These are phyloP conservation scores for Pleurotus giganteus DNA, from an alignment of 768 basidiomycete genomes.

Conservation along the genomic window DNA sequence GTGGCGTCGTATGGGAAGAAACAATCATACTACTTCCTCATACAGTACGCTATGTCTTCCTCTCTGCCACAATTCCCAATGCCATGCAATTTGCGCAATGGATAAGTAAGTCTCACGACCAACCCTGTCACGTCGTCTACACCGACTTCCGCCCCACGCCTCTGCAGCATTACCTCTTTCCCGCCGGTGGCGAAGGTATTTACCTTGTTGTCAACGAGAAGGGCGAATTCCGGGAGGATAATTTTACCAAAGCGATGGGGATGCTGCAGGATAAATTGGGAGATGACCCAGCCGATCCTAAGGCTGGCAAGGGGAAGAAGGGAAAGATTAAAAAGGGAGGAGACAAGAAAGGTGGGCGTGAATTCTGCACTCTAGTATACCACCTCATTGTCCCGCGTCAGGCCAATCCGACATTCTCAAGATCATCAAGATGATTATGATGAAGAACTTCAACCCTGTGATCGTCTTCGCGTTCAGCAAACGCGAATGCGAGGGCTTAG, in stretches of 20 bases:
- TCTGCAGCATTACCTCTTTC: slow-evolving; percentile 97
- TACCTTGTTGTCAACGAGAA: slow-evolving; percentile 99
- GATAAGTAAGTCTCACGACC: slow-evolving; percentile 96
- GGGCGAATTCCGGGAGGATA: slow-evolving; percentile 95
- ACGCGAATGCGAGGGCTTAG: slow-evolving; percentile 93
- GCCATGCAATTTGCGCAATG: slow-evolving; percentile 99
- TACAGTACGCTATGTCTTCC: slow-evolving; percentile 95
- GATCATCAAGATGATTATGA: slow-evolving; percentile 98
- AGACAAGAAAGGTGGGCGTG: slow-evolving; percentile 73
- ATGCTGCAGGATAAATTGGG: slow-evolving; percentile 80
- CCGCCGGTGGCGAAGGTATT: slow-evolving; percentile 94
- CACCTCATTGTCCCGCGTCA: slow-evolving; percentile 23
- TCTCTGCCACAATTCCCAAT: slow-evolving; percentile 98
- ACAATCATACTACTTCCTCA: slow-evolving; percentile 97
- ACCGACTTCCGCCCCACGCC: slow-evolving; percentile 99
- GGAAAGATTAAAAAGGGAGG: slow-evolving; percentile 95
- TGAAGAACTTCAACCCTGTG: slow-evolving; percentile 96
- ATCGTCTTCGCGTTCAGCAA: slow-evolving; percentile 99
- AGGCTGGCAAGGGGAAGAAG: slow-evolving; percentile 81
- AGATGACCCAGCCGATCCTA: slow-evolving; percentile 90
- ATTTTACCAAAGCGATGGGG: slow-evolving; percentile 97
- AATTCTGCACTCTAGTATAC: neutral
- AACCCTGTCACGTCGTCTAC: slow-evolving; percentile 98
- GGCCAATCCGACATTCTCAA: slow-evolving; percentile 94
- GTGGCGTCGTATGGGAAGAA: slow-evolving; percentile 99